Percentiles rank a stretch among this genome's conserved stretches.
phyloP scores from a whole-genome alignment of 2,329 filamentous ascomycete species.

The Pestalotiopsis sp. region DNA sequence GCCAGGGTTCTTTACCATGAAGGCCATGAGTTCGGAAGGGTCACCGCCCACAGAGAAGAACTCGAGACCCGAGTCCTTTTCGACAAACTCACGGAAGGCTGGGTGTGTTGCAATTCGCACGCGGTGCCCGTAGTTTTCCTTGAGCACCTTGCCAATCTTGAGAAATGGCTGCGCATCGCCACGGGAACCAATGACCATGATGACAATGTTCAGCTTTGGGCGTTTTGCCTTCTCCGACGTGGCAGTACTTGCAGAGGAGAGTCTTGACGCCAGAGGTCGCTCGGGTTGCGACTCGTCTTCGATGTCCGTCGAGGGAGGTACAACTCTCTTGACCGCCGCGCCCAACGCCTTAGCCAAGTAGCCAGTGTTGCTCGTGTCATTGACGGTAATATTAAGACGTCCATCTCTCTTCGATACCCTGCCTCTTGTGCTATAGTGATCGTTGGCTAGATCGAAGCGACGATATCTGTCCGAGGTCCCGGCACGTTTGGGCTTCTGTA shows the following conservation, averaged over 20 bases:
- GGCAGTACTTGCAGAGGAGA: constrained; percentile 36
- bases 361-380: constrained; percentile 69
- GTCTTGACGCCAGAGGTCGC: constrained; percentile 20
- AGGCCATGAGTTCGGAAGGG: constrained; percentile 81
- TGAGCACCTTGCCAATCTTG: constrained; percentile 72
- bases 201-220: constrained; percentile 74
- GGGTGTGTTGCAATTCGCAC: constrained; percentile 81
- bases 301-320: constrained; percentile 37
- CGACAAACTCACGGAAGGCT: constrained; percentile 75
- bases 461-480: constrained; percentile 42
- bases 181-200: constrained; percentile 81
- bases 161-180: constrained; percentile 84
- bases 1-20: constrained; percentile 85
- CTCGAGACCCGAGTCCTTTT: constrained; percentile 72
- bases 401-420: constrained; percentile 70
- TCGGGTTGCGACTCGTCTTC: constrained; percentile 19
- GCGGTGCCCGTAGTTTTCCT: constrained; percentile 72
- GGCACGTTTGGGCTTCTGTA: constrained; percentile 15
- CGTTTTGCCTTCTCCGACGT: constrained; percentile 32
- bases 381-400: constrained; percentile 71
- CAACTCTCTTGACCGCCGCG: constrained; percentile 60
- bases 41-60: constrained; percentile 83
- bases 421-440: constrained; percentile 66
- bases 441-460: constrained; percentile 63
- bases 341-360: constrained; percentile 76